Base-by-base conservation (phyloP, 805 yeast species). In the Wickerhamomyces tratensis region DNA sequence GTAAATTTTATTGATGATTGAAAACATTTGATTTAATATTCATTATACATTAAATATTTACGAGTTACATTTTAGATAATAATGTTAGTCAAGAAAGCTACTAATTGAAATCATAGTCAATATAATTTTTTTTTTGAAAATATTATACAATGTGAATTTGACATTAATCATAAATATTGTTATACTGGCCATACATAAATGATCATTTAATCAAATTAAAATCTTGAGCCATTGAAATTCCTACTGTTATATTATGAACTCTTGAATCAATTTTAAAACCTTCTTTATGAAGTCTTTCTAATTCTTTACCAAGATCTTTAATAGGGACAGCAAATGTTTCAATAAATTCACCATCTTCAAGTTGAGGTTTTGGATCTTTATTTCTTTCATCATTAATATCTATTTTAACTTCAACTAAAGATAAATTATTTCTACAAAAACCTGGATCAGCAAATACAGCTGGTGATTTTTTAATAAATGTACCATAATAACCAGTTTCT, bases 301-400 rank as follows among this genome's bases (percentile, higher is more conserved):
- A 58, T 27, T 67, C 72, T 26, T 68, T 71, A 7, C 81, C 77
- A 38, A 91, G 71, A 14, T 68, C 60, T 13, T 64, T 61, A 49
- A 88, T 61, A 12, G 89, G 87, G 37, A 83, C 77, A 1, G 77
- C 69, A 57, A 91, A 85, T n/a, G 86, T 79, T 53, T 88, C 97
- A 41, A 91, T 93, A 58, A 84, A 91, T 65, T 91, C 98, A 46
- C 80, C 83, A 7, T 87, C 96, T 63, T 93, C 97, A 47, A 93
- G 68, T 48, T 83, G 71, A 3, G 94, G 76, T 43, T 66, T 57
- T 1, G 96, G 97, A 46, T 79, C 66, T 46, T 62, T 50, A 60
- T 91, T 93, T 46, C 80, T 75, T 15, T 72, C 73, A 43, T 77
- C 79, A 2, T 64, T 52, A 64, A 85, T 63, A 54, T 91, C 98